Percentiles rank a stretch among this genome's conserved stretches.
phyloP scores from a whole-genome alignment of 2,329 filamentous ascomycete species.

The Calonectria henricotiae region DNA sequence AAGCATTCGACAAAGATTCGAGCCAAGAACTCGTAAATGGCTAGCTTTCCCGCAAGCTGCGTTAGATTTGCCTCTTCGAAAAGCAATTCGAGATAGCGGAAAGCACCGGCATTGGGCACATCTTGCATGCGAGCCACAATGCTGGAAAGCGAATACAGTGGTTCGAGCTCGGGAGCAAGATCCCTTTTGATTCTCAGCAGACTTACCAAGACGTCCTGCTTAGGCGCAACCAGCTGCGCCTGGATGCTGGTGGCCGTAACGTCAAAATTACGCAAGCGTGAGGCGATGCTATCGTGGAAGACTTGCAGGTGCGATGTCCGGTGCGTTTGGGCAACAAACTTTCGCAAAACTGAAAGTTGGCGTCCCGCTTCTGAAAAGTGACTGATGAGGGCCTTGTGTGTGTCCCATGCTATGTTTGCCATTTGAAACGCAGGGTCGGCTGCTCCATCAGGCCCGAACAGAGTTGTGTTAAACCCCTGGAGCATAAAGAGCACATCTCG shows the following conservation, averaged over 20 bases:
- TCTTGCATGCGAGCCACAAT: conserved; percentile 74
- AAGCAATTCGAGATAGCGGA: conserved; percentile 84
- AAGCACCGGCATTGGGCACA: conserved; percentile 69
- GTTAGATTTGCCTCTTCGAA: conserved; percentile 80
- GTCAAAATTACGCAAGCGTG: conserved; percentile 74
- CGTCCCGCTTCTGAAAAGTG: conserved; percentile 66
- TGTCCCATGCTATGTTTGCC: conserved; percentile 66
- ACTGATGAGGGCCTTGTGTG: conserved; percentile 66
- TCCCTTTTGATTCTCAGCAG: conserved; percentile 75
- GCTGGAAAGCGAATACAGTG: conserved; percentile 74
- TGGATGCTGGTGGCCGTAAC: conserved; percentile 73
- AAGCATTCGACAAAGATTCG: conserved; percentile 86
- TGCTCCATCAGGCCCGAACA: conserved; percentile 71
- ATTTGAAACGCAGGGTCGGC: conserved; percentile 65
- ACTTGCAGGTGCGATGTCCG: conserved; percentile 77
- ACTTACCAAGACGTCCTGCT: conserved; percentile 75
- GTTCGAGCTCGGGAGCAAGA: conserved; percentile 68
- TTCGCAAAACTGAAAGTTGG: conserved; percentile 64
- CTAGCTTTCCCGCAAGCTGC: conserved; percentile 78
- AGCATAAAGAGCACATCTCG: conserved; percentile 91
- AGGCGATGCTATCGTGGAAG: conserved; percentile 77
- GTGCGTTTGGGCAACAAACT: conserved; percentile 63
- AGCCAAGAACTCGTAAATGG: conserved; percentile 76
- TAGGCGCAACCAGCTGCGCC: conserved; percentile 70
- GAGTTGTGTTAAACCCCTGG: conserved; percentile 80